Percentiles rank a stretch among this genome's conserved stretches.
These are phyloP conservation scores for Candida ponderosae DNA, from an alignment of 805 yeast genomes.

Conservation along the genomic window DNA sequence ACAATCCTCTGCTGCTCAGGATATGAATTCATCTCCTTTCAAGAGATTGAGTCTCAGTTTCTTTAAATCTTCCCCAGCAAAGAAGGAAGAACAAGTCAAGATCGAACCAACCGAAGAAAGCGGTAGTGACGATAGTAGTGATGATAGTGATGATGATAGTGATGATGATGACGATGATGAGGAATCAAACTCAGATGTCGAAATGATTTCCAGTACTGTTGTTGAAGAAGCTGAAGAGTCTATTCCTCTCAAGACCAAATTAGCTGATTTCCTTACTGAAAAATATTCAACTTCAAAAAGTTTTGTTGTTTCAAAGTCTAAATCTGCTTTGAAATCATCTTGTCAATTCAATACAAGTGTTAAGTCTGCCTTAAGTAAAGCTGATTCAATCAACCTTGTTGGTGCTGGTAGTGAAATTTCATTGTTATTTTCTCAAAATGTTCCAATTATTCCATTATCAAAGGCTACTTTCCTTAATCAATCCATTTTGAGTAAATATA, in stretches of 20 bases:
- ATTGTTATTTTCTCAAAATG: constrained; percentile 8
- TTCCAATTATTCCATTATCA: constrained; percentile 12
- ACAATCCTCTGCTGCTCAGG: not conserved
- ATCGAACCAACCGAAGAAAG: constrained; percentile 13
- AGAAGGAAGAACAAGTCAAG: not conserved
- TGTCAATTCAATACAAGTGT: constrained; percentile 6
- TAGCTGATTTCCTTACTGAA: not conserved
- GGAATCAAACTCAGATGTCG: constrained; percentile 10
- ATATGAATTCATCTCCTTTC: not conserved
- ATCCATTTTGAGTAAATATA: constrained; percentile 2
- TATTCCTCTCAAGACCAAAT: constrained; percentile 1
- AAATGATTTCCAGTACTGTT: not conserved
- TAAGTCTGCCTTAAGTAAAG: constrained; percentile 18
- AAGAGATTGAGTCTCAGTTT: constrained; percentile 3
- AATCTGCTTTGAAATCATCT: constrained; percentile 4
- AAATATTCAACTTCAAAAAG: constrained; percentile 1
- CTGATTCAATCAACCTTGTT: constrained; percentile 17
- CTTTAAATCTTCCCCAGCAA: constrained; percentile 1
- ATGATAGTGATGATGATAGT: constrained; percentile 6
- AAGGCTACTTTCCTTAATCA: constrained; percentile 15
- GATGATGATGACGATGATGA: constrained; percentile 12
- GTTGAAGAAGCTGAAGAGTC: constrained; percentile 1
- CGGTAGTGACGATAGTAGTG: constrained; percentile 6
- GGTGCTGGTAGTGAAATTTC: constrained; percentile 12
- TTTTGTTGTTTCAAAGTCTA: constrained; percentile 10